Conservation (phyloP, 192 early-diverging fungal species). For the Entomortierella chlamydospora region DNA sequence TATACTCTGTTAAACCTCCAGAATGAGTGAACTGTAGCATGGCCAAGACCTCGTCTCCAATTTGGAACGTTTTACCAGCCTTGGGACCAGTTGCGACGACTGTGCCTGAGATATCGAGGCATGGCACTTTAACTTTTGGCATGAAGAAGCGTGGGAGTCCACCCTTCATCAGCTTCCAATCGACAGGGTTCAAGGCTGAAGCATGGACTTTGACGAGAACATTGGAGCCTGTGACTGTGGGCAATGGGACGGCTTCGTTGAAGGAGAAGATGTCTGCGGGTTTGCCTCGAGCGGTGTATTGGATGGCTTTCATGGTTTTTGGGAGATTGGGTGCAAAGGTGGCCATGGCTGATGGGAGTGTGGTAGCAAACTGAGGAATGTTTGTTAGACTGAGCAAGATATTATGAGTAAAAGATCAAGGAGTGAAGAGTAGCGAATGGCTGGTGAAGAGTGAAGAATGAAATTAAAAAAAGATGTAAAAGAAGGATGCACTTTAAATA, state of each 20-base stretch:
- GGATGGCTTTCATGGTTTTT: constrained; percentile 20
- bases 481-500: no score
- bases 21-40: constrained; percentile 18
- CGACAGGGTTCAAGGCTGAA: constrained; percentile 50
- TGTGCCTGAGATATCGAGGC: constrained; percentile 37
- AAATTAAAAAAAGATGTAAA: no score
- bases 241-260: constrained; percentile 17
- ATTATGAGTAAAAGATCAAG: background rate
- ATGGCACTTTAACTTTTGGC: constrained; percentile 29
- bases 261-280: constrained; percentile 20
- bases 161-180: constrained; percentile 54
- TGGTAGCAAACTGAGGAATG: background rate
- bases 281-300: constrained; percentile 13
- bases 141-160: constrained; percentile 8
- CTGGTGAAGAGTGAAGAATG: no score
- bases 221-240: constrained; percentile 15
- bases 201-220: constrained; percentile 52
- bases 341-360: constrained; percentile 14
- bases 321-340: constrained; percentile 19
- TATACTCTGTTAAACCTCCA: constrained; percentile 32
- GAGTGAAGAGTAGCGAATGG: no score
- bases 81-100: constrained; percentile 41
- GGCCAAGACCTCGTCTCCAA: constrained; percentile 54
- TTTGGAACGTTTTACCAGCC: constrained; percentile 19
- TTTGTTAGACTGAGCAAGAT: no score